Conservation (phyloP, 176 grass and related monocot species). For the Bothriochloa decipiens region DNA sequence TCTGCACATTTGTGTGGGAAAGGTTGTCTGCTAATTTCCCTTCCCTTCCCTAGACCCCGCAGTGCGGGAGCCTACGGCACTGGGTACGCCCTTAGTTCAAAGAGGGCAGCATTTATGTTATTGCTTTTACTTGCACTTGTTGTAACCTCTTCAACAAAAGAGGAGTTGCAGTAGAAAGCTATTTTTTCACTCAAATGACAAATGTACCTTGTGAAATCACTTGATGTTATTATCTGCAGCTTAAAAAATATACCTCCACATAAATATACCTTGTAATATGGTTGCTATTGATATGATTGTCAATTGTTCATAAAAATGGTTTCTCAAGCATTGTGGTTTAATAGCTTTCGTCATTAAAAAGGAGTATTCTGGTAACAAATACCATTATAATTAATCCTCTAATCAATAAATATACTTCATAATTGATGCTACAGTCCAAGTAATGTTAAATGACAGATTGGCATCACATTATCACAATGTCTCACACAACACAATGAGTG, state of each 20-base stretch:
- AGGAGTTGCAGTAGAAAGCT: not conserved
- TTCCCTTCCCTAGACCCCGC: no score
- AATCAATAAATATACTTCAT: not conserved
- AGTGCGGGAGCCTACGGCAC: no score
- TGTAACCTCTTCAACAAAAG: not conserved
- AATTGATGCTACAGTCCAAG: not conserved
- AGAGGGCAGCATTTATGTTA: not conserved
- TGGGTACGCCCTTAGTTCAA: not conserved
- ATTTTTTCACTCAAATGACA: conserved; percentile 10
- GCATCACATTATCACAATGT: not conserved
- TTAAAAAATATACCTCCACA: not conserved
- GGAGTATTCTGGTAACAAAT: not conserved
- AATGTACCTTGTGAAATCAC: conserved; percentile 6
- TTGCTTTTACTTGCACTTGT: not conserved
- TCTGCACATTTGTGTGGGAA: no score
- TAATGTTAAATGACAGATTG: not conserved
- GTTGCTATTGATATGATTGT: not conserved
- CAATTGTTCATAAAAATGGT: not conserved
- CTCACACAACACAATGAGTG: not conserved
- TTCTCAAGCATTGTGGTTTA: not conserved
- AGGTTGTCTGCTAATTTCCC: no score
- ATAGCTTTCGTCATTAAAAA: conserved; percentile 3
- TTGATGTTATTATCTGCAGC: not conserved
- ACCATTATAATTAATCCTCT: not conserved
- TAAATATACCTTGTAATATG: not conserved